Conservation (phyloP, 1,284 basidiomycete genomes). For the Apiotrichum siamense region DNA sequence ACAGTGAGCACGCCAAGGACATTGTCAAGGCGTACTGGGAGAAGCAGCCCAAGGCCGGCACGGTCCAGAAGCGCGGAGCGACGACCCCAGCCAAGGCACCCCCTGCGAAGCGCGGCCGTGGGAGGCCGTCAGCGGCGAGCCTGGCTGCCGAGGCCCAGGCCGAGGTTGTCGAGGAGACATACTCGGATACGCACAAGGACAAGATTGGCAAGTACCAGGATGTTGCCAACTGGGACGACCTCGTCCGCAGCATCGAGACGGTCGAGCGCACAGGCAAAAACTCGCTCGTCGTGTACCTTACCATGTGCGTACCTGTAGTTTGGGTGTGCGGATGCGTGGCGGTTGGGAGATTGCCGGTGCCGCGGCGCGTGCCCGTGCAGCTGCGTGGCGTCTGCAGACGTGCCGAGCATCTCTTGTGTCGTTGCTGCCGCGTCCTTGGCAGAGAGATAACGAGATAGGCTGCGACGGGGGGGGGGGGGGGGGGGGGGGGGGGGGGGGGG, state of each 20-base stretch:
- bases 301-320: slow-evolving; percentile 35
- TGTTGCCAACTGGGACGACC: slow-evolving; percentile 38
- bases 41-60: slow-evolving; percentile 13
- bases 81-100: slow-evolving; percentile 7
- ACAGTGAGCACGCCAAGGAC: slow-evolving; percentile 33
- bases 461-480: too few species aligned
- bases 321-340: neutral
- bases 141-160: neutral
- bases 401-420: too few species aligned
- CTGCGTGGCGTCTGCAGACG: too few species aligned
- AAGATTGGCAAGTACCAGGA: slow-evolving; percentile 32
- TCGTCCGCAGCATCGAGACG: slow-evolving; percentile 38
- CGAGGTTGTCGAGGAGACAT: slow-evolving; percentile 47
- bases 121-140: neutral
- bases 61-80: slow-evolving; percentile 21
- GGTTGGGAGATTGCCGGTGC: too few species aligned
- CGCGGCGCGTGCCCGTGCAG: too few species aligned
- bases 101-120: slow-evolving; percentile 42
- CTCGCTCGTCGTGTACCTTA: slow-evolving; percentile 34
- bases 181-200: slow-evolving; percentile 31
- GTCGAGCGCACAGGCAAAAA: slow-evolving; percentile 31
- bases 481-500: too few species aligned
- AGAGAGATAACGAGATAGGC: too few species aligned
- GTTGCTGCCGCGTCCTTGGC: too few species aligned
- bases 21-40: slow-evolving; percentile 37